Conservation (phyloP, 2,329 filamentous ascomycete species). For the Ophiostoma pallidulum region DNA sequence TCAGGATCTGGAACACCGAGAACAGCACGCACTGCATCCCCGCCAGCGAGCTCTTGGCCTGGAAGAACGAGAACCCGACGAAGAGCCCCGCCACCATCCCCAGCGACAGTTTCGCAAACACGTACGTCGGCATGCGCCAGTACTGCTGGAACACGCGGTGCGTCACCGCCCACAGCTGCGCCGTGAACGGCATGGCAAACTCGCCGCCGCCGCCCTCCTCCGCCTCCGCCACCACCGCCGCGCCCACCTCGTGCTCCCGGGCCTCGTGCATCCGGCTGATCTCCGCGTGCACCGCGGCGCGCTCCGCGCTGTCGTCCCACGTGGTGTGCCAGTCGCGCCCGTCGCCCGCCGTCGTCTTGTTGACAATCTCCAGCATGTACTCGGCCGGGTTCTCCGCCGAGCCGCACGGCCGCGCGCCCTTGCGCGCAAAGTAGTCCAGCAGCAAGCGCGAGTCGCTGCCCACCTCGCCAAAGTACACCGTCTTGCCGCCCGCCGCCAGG, state of each 20-base stretch:
- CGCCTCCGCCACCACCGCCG: conserved; percentile 26
- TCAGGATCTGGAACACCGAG: conserved; percentile 72
- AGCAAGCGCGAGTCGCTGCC: conserved; percentile 49
- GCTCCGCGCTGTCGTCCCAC: conserved; percentile 52
- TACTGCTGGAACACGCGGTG: conserved; percentile 79
- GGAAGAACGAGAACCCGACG: conserved; percentile 74
- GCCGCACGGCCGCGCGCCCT: conserved; percentile 53
- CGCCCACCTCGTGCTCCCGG: conserved; percentile 15
- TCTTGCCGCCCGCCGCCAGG: conserved; percentile 67
- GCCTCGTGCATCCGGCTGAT: conserved; percentile 46
- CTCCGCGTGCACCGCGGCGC: conserved; percentile 45
- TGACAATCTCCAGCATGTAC: conserved; percentile 69
- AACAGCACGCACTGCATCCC: conserved; percentile 81
- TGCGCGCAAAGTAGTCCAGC: conserved; percentile 61
- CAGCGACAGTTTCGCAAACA: conserved; percentile 70
- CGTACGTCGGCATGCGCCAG: conserved; percentile 83
- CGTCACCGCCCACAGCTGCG: conserved; percentile 59
- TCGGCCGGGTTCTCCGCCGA: conserved; percentile 68
- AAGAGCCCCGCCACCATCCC: conserved; percentile 59
- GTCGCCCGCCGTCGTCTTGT: conserved; percentile 47
- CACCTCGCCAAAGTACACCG: conserved; percentile 68
- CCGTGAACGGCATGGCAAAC: conserved; percentile 66
- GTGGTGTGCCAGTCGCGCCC: conserved; percentile 54
- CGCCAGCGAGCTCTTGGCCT: conserved; percentile 59
- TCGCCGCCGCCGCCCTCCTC: conserved; percentile 51